Evolutionary conservation across 2,329 filamentous ascomycete genomes (phyloP).

Genomic region (Pestalotiopsis fici): DNA sequence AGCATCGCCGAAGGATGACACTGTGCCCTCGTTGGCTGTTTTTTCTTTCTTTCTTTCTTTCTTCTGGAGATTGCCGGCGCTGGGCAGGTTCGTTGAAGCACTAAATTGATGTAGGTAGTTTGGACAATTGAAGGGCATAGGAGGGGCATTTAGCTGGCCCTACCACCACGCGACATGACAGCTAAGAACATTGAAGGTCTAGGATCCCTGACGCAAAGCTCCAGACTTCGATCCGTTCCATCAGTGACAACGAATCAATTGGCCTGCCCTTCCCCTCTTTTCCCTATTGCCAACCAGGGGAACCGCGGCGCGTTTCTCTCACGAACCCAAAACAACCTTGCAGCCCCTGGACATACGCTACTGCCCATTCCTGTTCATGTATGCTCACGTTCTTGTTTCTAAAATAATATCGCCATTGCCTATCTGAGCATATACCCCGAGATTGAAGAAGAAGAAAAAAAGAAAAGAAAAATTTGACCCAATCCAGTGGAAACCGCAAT

Average conservation of each 20-base stretch:
- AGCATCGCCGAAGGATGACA: neutral
- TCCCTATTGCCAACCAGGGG: conserved; percentile 13
- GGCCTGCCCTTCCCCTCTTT: neutral
- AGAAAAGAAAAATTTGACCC: neutral
- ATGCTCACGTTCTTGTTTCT: neutral
- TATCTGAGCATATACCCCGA: neutral
- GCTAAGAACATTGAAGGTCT: neutral
- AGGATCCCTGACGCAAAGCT: neutral
- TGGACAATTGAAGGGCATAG: too few species aligned
- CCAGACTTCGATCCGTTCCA: too few species aligned
- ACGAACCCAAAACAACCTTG: conserved; percentile 27
- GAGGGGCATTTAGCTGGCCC: neutral
- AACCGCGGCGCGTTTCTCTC: conserved; percentile 27
- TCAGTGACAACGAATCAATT: neutral
- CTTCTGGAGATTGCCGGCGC: neutral
- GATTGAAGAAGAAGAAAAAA: neutral
- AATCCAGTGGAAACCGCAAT: neutral
- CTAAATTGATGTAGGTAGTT: too few species aligned
- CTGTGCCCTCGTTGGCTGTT: neutral
- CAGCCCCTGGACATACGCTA: conserved; percentile 13
- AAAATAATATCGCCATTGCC: neutral
- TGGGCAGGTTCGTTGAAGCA: neutral
- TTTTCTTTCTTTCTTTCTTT: too few species aligned
- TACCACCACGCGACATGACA: neutral
- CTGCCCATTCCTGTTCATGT: neutral